Base-by-base conservation (phyloP, 2,329 filamentous ascomycete species). In the Aspergillus hiratsukae region DNA sequence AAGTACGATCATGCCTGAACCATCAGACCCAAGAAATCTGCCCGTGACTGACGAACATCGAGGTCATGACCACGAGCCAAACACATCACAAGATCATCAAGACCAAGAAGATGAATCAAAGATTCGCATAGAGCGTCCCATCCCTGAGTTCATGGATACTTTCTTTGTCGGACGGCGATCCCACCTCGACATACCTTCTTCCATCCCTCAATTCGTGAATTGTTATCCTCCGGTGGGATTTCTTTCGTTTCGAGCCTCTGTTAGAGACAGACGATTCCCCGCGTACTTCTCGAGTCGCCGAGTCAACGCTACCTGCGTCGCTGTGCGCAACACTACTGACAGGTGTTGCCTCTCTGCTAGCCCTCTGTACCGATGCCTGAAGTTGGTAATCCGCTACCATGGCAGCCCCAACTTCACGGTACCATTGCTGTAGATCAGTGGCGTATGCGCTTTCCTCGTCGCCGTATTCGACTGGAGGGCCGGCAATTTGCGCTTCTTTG, bases 171-270 rank as follows among this genome's bases (percentile, higher is more conserved):
- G 67, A 66, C 9, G 72, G 69, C 19, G 73, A 75, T 5, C 73
- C 74, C 52, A 72, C 67, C 58, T 76, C 75, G 0, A 72, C 68
- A 57, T 77, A 77, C 40, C 69, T 68, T 56, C 67, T 69, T n/a
- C 75, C 75, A 62, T 76, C 70, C 56, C 75, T 66, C 43, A 77
- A 60, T 60, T 76, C 73, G 60, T 77, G 75, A 40, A 76, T 75
- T 7, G 73, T 75, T 28, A 77, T 70, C 40, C 69, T 64, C 27
- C 72, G 68, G 50, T 68, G 65, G 14, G 64, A 66, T 49, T 64
- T 69, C 54, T 68, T 66, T 45, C 71, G 67, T 7, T 66, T 66
- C 4, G 65, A 69, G 25, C 68, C 57, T 25, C 67, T 65, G 27
- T 57, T 54, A 11, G 69, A 69, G 8, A 57, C 48, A 1, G 61